Conservation (phyloP, 2,329 filamentous ascomycete genomes). For the Amauroascus verrucosus region DNA sequence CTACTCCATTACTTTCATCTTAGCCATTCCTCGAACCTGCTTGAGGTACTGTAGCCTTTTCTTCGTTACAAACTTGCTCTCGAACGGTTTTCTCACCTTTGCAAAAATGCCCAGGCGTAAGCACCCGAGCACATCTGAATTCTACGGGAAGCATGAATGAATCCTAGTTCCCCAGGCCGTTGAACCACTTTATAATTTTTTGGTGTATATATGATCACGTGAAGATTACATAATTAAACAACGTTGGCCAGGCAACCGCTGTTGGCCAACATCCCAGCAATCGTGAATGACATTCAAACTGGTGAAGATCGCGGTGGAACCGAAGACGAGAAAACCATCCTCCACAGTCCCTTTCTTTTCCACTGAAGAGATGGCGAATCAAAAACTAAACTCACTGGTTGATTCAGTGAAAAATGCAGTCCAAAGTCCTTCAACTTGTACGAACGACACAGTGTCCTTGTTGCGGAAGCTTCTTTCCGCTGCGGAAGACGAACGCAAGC, state of each 20-base stretch:
- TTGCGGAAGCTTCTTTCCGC: conserved; percentile 31
- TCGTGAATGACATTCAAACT: background rate
- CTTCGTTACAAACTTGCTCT: too few relatives aligned
- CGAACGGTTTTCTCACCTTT: too few relatives aligned
- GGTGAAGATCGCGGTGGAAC: background rate
- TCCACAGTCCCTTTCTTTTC: background rate
- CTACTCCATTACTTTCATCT: too few relatives aligned
- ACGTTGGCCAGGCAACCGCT: conserved; percentile 14
- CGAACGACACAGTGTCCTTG: conserved; percentile 32
- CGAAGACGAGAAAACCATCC: background rate
- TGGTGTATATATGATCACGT: background rate
- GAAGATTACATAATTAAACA: background rate
- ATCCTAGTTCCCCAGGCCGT: too few relatives aligned
- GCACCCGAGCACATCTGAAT: too few relatives aligned
- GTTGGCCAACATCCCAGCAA: conserved; percentile 14
- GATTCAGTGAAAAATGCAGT: conserved; percentile 46
- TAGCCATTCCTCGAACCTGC: too few relatives aligned
- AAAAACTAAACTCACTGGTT: conserved; percentile 21
- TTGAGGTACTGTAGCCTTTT: too few relatives aligned
- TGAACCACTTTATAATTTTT: too few relatives aligned
- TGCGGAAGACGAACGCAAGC: conserved; percentile 17
- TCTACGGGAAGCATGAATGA: too few relatives aligned
- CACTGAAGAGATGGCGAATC: background rate
- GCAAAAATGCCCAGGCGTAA: too few relatives aligned
- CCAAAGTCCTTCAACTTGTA: conserved; percentile 46